Percentiles rank a stretch among this genome's conserved stretches.
Evolutionary conservation across 495 filamentous ascomycete genomes (phyloP).

Genomic region (Daldinia vernicosa): DNA sequence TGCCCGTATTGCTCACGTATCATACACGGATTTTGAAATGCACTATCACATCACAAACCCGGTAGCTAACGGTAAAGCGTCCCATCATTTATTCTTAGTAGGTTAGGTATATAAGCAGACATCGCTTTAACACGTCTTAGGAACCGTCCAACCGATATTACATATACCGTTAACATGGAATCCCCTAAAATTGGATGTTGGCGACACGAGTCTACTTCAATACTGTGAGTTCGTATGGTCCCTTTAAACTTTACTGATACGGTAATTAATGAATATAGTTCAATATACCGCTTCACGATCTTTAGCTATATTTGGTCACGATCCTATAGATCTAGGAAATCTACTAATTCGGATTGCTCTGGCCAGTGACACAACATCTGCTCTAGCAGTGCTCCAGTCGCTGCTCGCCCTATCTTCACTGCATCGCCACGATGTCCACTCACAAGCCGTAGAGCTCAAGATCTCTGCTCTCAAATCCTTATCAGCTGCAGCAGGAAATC

Average conservation of each 20-base stretch:
- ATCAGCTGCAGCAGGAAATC: slow-evolving; percentile 24
- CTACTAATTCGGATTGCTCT: slow-evolving; percentile 30
- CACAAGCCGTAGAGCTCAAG: slow-evolving; percentile 48
- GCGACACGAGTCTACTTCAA: not conserved
- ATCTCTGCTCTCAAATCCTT: slow-evolving; percentile 43
- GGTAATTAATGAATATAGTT: not conserved
- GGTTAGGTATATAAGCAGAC: not conserved
- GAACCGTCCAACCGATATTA: not conserved
- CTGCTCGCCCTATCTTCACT: slow-evolving; percentile 48
- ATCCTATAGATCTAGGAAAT: not conserved
- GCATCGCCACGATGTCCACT: slow-evolving; percentile 41
- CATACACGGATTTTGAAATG: not conserved
- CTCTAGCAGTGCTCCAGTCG: slow-evolving; percentile 41
- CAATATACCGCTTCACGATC: not conserved
- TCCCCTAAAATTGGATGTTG: not conserved
- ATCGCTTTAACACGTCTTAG: not conserved
- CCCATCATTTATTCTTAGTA: not conserved
- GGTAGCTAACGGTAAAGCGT: not conserved
- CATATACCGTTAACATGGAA: not conserved
- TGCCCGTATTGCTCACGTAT: not conserved
- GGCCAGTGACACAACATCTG: slow-evolving; percentile 28
- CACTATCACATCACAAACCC: not conserved
- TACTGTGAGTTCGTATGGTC: not conserved
- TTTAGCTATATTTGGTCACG: not conserved
- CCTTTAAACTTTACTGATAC: not conserved